These are phyloP conservation scores for Sparassis latifolia DNA, from an alignment of 1,284 basidiomycete genomes.

Conservation along the genomic window DNA sequence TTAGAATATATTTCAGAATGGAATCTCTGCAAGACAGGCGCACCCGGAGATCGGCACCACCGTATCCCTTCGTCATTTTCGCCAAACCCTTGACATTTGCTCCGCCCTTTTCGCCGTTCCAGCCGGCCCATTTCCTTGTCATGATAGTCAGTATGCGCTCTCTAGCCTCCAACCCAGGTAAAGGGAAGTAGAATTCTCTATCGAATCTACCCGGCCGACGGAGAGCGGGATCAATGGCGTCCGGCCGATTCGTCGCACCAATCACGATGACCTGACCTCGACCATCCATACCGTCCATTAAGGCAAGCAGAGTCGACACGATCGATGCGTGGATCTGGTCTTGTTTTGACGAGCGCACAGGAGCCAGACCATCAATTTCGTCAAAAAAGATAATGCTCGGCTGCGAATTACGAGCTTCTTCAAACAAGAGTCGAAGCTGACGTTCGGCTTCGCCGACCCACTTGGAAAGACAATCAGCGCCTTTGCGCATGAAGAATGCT, in stretches of 20 bases:
- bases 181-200: slow-evolving; percentile 96
- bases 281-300: slow-evolving; percentile 99
- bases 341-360: slow-evolving; percentile 95
- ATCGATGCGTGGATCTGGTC: slow-evolving; percentile 99
- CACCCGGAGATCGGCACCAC: slow-evolving; percentile 93
- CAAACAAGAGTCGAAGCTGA: slow-evolving; percentile 92
- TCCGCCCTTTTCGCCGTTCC: slow-evolving; percentile 54
- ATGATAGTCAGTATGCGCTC: slow-evolving; percentile 90
- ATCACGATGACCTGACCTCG: slow-evolving; percentile 97
- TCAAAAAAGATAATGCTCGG: slow-evolving; percentile 98
- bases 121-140: slow-evolving; percentile 88
- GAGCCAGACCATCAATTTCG: slow-evolving; percentile 98
- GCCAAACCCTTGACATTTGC: slow-evolving; percentile 70
- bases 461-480: slow-evolving; percentile 96
- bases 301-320: slow-evolving; percentile 90
- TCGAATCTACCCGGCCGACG: slow-evolving; percentile 95
- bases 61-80: slow-evolving; percentile 94
- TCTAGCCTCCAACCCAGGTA: slow-evolving; percentile 82
- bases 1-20: not conserved
- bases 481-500: slow-evolving; percentile 99
- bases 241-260: slow-evolving; percentile 95
- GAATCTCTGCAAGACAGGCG: slow-evolving; percentile 23
- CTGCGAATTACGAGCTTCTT: slow-evolving; percentile 90
- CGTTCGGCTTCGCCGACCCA: slow-evolving; percentile 99
- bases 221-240: slow-evolving; percentile 94